A percentile compares a stretch with the other conserved stretches of the same genome.
These are phyloP conservation scores for Talaromyces sp. DNA, from an alignment of 2,329 filamentous ascomycete species.

Conservation along the genomic window DNA sequence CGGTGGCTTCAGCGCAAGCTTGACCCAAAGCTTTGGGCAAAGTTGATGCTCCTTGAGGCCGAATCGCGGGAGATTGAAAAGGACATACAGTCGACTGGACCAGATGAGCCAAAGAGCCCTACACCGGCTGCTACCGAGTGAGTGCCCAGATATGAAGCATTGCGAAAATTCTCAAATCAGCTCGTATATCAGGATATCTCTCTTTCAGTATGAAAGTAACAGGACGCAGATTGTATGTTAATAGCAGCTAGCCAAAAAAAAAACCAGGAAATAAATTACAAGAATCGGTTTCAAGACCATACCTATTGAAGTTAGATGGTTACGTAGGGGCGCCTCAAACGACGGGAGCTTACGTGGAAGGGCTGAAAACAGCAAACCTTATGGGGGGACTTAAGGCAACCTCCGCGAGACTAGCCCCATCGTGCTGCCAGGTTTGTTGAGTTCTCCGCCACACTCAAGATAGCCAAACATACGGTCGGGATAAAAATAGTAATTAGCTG, in stretches of 20 bases:
- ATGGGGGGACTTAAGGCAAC: background rate
- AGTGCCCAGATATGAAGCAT: background rate
- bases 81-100: background rate
- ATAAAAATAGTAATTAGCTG: background rate
- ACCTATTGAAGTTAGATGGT: background rate
- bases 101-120: background rate
- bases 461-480: too few species aligned
- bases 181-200: too few species aligned
- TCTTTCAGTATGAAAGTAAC: background rate
- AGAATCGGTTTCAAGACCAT: background rate
- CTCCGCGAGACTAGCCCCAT: background rate
- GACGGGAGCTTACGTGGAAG: background rate
- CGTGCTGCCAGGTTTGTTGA: too few species aligned
- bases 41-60: background rate
- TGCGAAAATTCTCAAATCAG: too few species aligned
- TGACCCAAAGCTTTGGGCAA: background rate
- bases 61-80: too few species aligned
- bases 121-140: background rate
- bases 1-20: background rate
- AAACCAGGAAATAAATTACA: background rate
- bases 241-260: background rate
- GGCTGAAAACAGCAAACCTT: background rate
- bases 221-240: too few species aligned
- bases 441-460: too few species aligned
- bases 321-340: background rate